These are phyloP conservation scores for Penicillium canariense DNA, from an alignment of 495 filamentous ascomycete species.

Conservation along the genomic window DNA sequence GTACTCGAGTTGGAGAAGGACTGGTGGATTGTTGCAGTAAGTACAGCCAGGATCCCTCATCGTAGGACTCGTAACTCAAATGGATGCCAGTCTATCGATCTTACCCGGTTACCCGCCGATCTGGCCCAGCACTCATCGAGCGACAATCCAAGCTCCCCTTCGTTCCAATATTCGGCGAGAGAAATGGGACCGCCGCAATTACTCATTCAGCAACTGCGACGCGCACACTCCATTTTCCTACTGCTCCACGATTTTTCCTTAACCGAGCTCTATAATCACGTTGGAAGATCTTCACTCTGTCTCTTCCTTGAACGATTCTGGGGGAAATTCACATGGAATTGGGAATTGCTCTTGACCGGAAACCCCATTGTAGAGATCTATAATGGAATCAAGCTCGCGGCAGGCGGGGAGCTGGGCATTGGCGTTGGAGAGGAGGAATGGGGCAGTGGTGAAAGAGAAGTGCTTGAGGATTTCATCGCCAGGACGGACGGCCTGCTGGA, in stretches of 20 bases:
- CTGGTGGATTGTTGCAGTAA: constrained; percentile 93
- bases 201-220: constrained; percentile 73
- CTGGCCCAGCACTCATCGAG: constrained; percentile 22
- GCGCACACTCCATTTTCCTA: constrained; percentile 80
- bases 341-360: constrained; percentile 87
- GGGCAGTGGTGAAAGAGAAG: constrained; percentile 86
- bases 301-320: constrained; percentile 73
- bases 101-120: constrained; percentile 55
- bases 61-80: constrained; percentile 17
- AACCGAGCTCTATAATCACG: constrained; percentile 59
- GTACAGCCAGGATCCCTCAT: constrained; percentile 21
- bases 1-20: constrained; percentile 79
- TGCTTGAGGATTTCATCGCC: constrained; percentile 76
- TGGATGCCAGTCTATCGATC: constrained; percentile 63
- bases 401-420: constrained; percentile 85
- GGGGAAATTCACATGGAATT: constrained; percentile 73
- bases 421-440: constrained; percentile 93
- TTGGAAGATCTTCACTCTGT: constrained; percentile 60
- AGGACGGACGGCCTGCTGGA: constrained; percentile 71
- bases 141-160: constrained; percentile 18
- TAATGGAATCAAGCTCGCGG: constrained; percentile 84
- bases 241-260: constrained; percentile 79
- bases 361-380: constrained; percentile 80
- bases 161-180: constrained; percentile 75
- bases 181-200: constrained; percentile 83